Evolutionary conservation across 2,329 filamentous ascomycete genomes (phyloP).

Genomic region (Huntiella savannae): DNA sequence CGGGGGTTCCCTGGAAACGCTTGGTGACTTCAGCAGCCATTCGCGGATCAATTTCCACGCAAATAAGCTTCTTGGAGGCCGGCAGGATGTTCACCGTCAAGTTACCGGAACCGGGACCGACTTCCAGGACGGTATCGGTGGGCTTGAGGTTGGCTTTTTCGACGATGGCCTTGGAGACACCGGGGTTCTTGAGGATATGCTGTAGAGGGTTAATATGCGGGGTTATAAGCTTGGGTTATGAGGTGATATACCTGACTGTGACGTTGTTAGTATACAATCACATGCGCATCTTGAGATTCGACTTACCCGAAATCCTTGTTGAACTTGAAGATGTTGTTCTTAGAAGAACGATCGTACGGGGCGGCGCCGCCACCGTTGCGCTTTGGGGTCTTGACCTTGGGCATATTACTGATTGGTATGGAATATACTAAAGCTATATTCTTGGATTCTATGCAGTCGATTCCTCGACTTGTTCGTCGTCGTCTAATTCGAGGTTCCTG

Average conservation of each 20-base stretch:
- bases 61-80: slow-evolving; percentile 62
- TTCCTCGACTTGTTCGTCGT: not conserved
- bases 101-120: slow-evolving; percentile 78
- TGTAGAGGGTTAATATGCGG: slow-evolving; percentile 17
- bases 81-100: slow-evolving; percentile 77
- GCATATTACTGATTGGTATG: slow-evolving; percentile 22
- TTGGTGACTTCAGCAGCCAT: slow-evolving; percentile 94
- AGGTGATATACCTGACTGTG: slow-evolving; percentile 5
- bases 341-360: slow-evolving; percentile 25
- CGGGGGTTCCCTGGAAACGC: slow-evolving; percentile 75
- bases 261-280: slow-evolving; percentile 1
- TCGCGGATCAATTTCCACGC: slow-evolving; percentile 82
- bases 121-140: slow-evolving; percentile 76
- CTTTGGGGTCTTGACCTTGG: slow-evolving; percentile 33
- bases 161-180: slow-evolving; percentile 53
- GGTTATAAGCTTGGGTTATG: not conserved
- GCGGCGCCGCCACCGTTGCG: slow-evolving; percentile 27
- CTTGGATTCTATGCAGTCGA: slow-evolving; percentile 2
- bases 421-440: not conserved
- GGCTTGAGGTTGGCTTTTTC: slow-evolving; percentile 75
- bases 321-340: slow-evolving; percentile 92
- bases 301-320: slow-evolving; percentile 58
- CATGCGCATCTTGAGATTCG: not conserved
- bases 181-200: slow-evolving; percentile 85
- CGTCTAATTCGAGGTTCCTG: slow-evolving; percentile 6